Evolutionary conservation across 805 yeast species (phyloP), one percentile per base, ranked within the genome.

Genomic region (Candida oleophila): DNA sequence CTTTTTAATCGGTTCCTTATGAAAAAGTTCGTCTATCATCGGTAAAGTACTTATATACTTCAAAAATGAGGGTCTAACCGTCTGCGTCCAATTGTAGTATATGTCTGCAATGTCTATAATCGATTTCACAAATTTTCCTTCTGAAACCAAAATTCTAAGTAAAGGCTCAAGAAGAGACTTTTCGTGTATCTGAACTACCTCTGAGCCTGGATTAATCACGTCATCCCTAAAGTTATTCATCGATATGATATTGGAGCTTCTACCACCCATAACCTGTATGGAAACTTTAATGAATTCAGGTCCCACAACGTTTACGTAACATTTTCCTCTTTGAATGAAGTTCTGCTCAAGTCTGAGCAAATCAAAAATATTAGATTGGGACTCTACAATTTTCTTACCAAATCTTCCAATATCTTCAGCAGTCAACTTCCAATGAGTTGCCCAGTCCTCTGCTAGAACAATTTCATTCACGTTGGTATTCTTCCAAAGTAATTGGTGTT

Each of bases 321-420:
- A 80, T 50, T 76, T 74, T 2, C 90, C 84, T 56, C 88, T 76
- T 42, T 79, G 81, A 20, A 87, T 76, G 44, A 85, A 85, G 15
- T 81, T 76, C 55, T 85, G 88, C 53, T 88, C 96, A 41, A 82
- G 77, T 46, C 81, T 73, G 22, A 89, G 79, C 41, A 88, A 66
- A 59, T 89, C 96, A 64, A 85, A 89, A 3, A 87, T 76, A 47
- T 83, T 81, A 46, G 88, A 83, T 60, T 89, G 96, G 33, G 81
- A 73, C 55, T 80, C 81, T n/a, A 82, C 71, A 45, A 81, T 79
- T 9, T 64, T 61, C 9, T 75, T 74, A 44, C 76, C 81, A 5
- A 80, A 65, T n/a, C 69, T 75, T 18, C 71, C 61, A 22, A 83
- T 57, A 41, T 82, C 85, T 20, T 77, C 81, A 2, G 74, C 72